phyloP scores from a whole-genome alignment of 1,284 basidiomycete species.

The Wallemia mellicola region DNA sequence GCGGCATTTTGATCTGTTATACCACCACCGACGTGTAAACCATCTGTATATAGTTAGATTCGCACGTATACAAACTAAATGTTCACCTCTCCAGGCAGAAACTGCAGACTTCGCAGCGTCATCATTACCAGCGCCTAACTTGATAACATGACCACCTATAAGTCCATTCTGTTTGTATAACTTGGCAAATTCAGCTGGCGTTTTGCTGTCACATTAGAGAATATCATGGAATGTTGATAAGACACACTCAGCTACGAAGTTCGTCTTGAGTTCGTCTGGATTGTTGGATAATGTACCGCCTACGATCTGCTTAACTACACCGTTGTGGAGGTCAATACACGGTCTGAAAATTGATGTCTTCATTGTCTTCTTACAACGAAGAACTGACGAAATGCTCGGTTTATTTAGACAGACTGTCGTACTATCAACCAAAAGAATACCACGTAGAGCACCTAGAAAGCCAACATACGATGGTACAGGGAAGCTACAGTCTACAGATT shows the following conservation, averaged over 20 bases:
- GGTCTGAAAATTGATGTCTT: conserved; percentile 40
- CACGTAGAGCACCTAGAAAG: background rate
- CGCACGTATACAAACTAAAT: too few relatives aligned
- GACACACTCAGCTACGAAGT: conserved; percentile 64
- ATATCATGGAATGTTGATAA: background rate
- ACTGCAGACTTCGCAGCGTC: conserved; percentile 56
- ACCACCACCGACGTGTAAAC: conserved; percentile 76
- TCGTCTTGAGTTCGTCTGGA: conserved; percentile 42
- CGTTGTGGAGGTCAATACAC: conserved; percentile 87
- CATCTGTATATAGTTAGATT: too few relatives aligned
- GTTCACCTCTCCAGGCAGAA: conserved; percentile 52
- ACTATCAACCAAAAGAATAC: too few relatives aligned
- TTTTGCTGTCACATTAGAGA: conserved; percentile 25
- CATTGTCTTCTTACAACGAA: background rate
- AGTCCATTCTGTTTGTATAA: conserved; percentile 44
- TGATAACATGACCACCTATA: conserved; percentile 79
- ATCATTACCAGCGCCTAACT: conserved; percentile 68
- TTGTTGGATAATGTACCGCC: conserved; percentile 52
- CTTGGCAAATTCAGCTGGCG: conserved; percentile 46
- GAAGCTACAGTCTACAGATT: background rate
- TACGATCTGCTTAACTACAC: conserved; percentile 92
- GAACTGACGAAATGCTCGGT: background rate
- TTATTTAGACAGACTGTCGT: background rate
- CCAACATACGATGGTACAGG: background rate
- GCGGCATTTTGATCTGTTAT: conserved; percentile 52